Percentiles rank a stretch among this genome's conserved stretches.
These are phyloP conservation scores for Leishmania aethiopica DNA, from an alignment of 208 protist species.

Conservation along the genomic window DNA sequence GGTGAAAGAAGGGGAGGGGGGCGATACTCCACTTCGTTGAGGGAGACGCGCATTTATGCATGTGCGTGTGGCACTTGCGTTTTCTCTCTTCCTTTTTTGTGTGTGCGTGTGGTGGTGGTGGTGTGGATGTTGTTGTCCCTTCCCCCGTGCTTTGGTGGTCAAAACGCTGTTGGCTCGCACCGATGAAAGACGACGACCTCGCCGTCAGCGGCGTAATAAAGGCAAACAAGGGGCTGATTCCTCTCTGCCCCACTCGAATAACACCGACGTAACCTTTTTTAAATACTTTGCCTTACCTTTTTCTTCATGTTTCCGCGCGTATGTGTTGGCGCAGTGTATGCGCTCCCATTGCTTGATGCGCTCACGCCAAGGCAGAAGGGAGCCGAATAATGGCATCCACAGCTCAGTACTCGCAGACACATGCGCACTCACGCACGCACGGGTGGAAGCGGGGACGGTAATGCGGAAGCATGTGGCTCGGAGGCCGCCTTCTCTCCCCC, in stretches of 20 bases:
- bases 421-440: background rate
- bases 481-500: background rate
- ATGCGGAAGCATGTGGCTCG: background rate
- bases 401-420: background rate
- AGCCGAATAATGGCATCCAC: background rate
- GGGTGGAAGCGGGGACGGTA: background rate
- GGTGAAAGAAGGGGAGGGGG: background rate
- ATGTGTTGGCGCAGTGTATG: background rate
- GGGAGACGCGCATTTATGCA: background rate
- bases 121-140: background rate
- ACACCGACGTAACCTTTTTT: background rate
- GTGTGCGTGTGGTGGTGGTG: too few relatives aligned
- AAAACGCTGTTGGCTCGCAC: background rate
- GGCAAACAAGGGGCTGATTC: background rate
- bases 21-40: background rate
- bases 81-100: background rate
- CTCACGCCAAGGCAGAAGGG: background rate
- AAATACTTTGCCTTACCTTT: constrained; percentile 11
- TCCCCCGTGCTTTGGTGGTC: background rate
- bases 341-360: background rate
- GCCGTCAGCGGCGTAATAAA: background rate
- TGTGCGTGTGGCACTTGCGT: background rate
- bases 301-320: constrained; percentile 1
- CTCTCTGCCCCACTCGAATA: background rate
- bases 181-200: background rate